Conservation (phyloP, 371 early-diverging fungal genomes). For the Vittaforma corneae region DNA sequence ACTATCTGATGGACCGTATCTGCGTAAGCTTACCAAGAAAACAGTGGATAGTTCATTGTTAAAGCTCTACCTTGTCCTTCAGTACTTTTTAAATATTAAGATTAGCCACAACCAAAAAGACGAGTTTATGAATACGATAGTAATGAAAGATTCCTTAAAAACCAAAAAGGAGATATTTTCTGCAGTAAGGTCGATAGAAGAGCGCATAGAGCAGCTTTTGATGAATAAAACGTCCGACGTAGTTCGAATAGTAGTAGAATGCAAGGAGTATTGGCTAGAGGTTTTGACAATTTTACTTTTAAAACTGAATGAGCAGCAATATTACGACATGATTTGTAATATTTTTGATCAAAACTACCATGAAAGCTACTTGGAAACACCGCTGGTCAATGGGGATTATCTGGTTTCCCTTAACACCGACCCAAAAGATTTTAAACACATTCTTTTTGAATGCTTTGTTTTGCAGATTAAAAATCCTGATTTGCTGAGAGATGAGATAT, state of each 20-base stretch:
- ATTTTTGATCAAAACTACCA: background rate
- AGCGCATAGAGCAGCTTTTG: conserved; percentile 4
- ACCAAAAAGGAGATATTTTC: conserved; percentile 12
- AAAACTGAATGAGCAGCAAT: background rate
- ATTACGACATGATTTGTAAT: background rate
- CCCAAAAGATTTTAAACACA: background rate
- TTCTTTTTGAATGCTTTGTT: conserved; percentile 20
- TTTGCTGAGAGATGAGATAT: conserved; percentile 2
- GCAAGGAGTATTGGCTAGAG: conserved; percentile 14
- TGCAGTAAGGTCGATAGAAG: conserved; percentile 18
- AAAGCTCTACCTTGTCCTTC: conserved; percentile 6
- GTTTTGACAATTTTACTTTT: conserved; percentile 20
- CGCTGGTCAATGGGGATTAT: conserved; percentile 4
- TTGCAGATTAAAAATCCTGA: conserved; percentile 27
- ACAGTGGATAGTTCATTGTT: background rate
- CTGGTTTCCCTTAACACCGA: conserved; percentile 4
- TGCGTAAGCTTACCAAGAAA: conserved; percentile 8
- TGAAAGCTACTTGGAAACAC: conserved; percentile 18
- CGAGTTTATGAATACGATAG: conserved; percentile 2
- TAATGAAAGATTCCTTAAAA: conserved; percentile 11
- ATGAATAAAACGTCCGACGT: conserved; percentile 7
- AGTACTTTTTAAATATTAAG: conserved; percentile 1
- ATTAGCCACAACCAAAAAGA: background rate
- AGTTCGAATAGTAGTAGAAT: conserved; percentile 17
- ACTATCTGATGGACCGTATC: background rate